These are phyloP conservation scores for Aspergillus sp. DNA, from an alignment of 2,329 filamentous ascomycete genomes.

Conservation along the genomic window DNA sequence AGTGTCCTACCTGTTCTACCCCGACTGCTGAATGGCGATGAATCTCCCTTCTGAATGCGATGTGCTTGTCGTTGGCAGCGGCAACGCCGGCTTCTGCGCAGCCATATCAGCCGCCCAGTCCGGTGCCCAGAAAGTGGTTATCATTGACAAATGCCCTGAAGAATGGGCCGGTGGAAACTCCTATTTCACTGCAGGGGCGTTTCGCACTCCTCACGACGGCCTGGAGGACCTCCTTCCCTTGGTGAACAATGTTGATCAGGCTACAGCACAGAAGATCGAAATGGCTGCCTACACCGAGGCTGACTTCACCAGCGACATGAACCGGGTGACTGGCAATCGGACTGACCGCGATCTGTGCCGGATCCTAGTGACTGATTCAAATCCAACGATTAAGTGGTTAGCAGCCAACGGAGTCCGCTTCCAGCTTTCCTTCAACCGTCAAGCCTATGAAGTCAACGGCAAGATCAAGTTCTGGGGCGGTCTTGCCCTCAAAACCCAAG, in stretches of 20 bases:
- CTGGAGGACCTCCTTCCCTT: conserved; percentile 59
- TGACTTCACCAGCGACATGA: conserved; percentile 58
- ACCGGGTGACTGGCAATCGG: conserved; percentile 56
- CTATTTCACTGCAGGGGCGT: conserved; percentile 66
- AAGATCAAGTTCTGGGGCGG: conserved; percentile 67
- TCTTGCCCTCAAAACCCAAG: conserved; percentile 57
- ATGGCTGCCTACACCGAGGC: conserved; percentile 55
- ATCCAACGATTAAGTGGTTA: conserved; percentile 56
- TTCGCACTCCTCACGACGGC: conserved; percentile 57
- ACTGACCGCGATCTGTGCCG: conserved; percentile 52
- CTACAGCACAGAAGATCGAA: conserved; percentile 54
- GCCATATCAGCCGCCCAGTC: conserved; percentile 56
- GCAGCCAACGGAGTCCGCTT: conserved; percentile 55
- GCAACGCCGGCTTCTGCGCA: conserved; percentile 64
- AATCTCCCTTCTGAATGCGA: conserved; percentile 21
- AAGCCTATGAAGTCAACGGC: conserved; percentile 64
- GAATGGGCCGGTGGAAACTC: conserved; percentile 63
- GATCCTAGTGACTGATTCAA: conserved; percentile 54
- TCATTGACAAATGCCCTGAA: conserved; percentile 61
- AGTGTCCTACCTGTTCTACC: too few species aligned
- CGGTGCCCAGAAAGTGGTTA: conserved; percentile 40
- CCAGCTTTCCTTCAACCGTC: conserved; percentile 63
- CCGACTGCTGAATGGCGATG: conserved; percentile 1
- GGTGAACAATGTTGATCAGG: conserved; percentile 57
- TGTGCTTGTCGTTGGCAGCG: conserved; percentile 58